Evolutionary conservation across 306 rosid genomes (phyloP).

Genomic region (Comarum palustre): DNA sequence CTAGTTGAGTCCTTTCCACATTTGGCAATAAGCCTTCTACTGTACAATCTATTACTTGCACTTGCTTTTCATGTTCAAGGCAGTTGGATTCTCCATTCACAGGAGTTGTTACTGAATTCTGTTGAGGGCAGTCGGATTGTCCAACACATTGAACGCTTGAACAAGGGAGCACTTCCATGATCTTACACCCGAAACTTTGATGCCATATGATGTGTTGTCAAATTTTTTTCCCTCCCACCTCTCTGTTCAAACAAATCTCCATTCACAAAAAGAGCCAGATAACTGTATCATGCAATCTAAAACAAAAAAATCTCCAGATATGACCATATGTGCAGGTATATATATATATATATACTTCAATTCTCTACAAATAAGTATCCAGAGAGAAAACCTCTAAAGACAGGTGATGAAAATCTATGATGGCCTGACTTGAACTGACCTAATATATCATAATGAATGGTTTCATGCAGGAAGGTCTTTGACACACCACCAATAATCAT

Average conservation of each 20-base stretch:
- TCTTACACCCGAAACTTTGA: conserved; percentile 27
- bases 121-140: conserved; percentile 63
- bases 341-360: not conserved
- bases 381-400: not conserved
- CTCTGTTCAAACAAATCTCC: conserved; percentile 37
- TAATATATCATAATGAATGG: not conserved
- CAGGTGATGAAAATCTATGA: conserved; percentile 4
- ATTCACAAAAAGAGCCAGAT: not conserved
- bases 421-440: not conserved
- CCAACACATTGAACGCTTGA: conserved; percentile 62
- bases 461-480: not conserved
- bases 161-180: conserved; percentile 88
- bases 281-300: not conserved
- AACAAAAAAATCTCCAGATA: not conserved
- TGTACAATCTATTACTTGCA: conserved; percentile 36
- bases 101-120: conserved; percentile 45
- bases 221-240: conserved; percentile 33
- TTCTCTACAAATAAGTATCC: not conserved
- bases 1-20: conserved; percentile 42
- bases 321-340: not conserved
- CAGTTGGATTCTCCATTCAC: conserved; percentile 42
- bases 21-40: conserved; percentile 32
- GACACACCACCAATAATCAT: not conserved
- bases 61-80: conserved; percentile 42
- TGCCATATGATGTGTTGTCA: conserved; percentile 30